Conservation (phyloP, 2,329 filamentous ascomycete species). For the Claviceps monticola region DNA sequence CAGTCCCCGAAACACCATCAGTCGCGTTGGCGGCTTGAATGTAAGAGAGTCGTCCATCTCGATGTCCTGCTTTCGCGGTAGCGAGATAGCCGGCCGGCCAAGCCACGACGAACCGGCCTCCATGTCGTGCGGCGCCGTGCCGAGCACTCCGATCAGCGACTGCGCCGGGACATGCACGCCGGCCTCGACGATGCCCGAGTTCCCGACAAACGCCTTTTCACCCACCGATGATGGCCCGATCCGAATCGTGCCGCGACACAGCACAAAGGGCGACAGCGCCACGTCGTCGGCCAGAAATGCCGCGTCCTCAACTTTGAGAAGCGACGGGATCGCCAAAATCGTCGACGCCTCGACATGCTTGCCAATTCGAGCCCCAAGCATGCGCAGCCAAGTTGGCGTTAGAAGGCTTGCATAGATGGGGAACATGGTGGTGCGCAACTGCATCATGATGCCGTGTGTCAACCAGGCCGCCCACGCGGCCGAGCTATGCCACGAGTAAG, state of each 20-base stretch:
- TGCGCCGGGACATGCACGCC: slow-evolving; percentile 7
- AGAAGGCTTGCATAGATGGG: slow-evolving; percentile 11
- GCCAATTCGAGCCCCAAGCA: slow-evolving; percentile 9
- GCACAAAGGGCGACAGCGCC: slow-evolving; percentile 8
- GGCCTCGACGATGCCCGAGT: slow-evolving; percentile 10
- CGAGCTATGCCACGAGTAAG: slow-evolving; percentile 10
- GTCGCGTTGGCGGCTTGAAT: slow-evolving; percentile 8
- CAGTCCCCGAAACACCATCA: slow-evolving; percentile 6
- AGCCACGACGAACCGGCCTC: slow-evolving; percentile 11
- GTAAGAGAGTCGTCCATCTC: slow-evolving; percentile 9
- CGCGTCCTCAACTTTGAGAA: slow-evolving; percentile 9
- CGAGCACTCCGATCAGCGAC: slow-evolving; percentile 10
- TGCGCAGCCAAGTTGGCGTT: slow-evolving; percentile 9
- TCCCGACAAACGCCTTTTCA: slow-evolving; percentile 9
- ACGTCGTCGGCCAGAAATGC: slow-evolving; percentile 12
- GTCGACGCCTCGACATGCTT: slow-evolving; percentile 10
- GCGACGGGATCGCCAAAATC: slow-evolving; percentile 9
- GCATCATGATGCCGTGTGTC: slow-evolving; percentile 8
- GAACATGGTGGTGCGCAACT: slow-evolving; percentile 6
- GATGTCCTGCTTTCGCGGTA: slow-evolving; percentile 7
- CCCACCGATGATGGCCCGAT: slow-evolving; percentile 7
- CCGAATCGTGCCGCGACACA: slow-evolving; percentile 6
- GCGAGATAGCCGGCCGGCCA: slow-evolving; percentile 10
- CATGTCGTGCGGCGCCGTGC: slow-evolving; percentile 8
- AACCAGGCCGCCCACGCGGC: slow-evolving; percentile 11